Evolutionary conservation across 2,329 filamentous ascomycete genomes (phyloP), one percentile per base, ranked within the genome.

Genomic region (Aureobasidium sp.): DNA sequence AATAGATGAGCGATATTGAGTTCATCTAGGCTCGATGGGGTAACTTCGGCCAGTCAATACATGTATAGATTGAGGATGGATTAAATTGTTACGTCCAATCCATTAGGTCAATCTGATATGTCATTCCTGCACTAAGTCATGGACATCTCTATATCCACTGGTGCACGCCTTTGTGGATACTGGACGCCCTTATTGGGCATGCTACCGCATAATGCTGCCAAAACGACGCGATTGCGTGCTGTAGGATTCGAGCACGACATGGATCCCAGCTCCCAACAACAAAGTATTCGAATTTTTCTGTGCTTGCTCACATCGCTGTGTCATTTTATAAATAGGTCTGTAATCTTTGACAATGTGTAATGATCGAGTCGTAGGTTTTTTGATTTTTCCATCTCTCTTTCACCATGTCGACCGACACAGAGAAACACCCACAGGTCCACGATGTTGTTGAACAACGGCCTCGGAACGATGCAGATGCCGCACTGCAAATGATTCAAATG

Each of bases 221-320:
- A 39, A 39, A 14, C 19, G 11, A 12, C 19, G 3, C 37, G 37
- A 41, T 41, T 41, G 38, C 38, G 38, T 41, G 38, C 21, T 41
- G 38, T 11, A 41, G 38, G 38, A 41, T 41, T 14, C 22, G 14
- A 41, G 38, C 38, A 41, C 38, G 38, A 41, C 38, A 41, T 41
- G 38, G 12, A 25, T 16, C 11, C 4, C 22, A 27, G 38, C 38
- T 41, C 14, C 7, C 22, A 6, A 16, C 14, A 11, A 4, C 38
- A n/a, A 14, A 41, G 5, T 17, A 27, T 16, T 12, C 6, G 17
- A 8, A 41, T 27, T 4, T 39, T 21, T 41, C 4, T 25, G n/a
- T n/a, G n/a, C n/a, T n/a, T n/a, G n/a, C n/a, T n/a, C n/a, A n/a
- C n/a, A n/a, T n/a, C n/a, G n/a, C n/a, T n/a, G n/a, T n/a, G n/a